phyloP scores from a whole-genome alignment of 2,329 filamentous ascomycete genomes.

The Zopfia rhizophila region DNA sequence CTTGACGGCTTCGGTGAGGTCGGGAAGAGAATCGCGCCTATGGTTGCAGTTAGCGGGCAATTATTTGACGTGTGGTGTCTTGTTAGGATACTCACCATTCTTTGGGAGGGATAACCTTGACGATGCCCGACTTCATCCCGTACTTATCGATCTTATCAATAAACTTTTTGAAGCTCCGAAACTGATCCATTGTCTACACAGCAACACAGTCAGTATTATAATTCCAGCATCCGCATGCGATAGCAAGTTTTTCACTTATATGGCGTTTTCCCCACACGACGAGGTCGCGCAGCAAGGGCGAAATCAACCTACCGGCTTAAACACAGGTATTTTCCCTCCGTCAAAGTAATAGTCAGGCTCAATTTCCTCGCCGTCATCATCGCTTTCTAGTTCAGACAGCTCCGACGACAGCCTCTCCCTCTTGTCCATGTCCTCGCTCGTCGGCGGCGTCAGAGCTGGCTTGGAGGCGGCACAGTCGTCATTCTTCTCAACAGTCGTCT shows the following conservation, averaged over 20 bases:
- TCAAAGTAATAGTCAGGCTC: conserved; percentile 89
- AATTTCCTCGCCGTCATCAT: conserved; percentile 71
- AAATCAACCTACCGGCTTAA: conserved; percentile 75
- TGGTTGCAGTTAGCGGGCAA: conserved; percentile 18
- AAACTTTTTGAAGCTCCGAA: conserved; percentile 91
- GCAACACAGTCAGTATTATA: conserved; percentile 27
- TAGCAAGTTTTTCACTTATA: conserved; percentile 6
- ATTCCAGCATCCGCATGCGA: conserved; percentile 4
- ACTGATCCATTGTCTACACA: conserved; percentile 83
- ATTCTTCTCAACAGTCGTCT: conserved; percentile 34
- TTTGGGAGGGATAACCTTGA: conserved; percentile 91
- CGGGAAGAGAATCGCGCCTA: conserved; percentile 76
- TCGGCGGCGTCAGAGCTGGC: conserved; percentile 61
- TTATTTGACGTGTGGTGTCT: conserved; percentile 6
- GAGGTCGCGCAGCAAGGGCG: conserved; percentile 8
- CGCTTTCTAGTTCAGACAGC: conserved; percentile 59
- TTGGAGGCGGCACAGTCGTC: conserved; percentile 42
- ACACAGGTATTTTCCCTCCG: conserved; percentile 85
- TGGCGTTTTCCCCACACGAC: conserved; percentile 16
- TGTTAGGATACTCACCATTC: conserved; percentile 78
- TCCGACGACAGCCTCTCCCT: conserved; percentile 58
- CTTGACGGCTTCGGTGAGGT: conserved; percentile 87
- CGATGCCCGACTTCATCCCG: conserved; percentile 96
- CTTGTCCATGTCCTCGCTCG: conserved; percentile 63
- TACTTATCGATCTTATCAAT: conserved; percentile 91